These are phyloP conservation scores for Gloeopeniophorella convolvens DNA, from an alignment of 768 basidiomycete species.

Conservation along the genomic window DNA sequence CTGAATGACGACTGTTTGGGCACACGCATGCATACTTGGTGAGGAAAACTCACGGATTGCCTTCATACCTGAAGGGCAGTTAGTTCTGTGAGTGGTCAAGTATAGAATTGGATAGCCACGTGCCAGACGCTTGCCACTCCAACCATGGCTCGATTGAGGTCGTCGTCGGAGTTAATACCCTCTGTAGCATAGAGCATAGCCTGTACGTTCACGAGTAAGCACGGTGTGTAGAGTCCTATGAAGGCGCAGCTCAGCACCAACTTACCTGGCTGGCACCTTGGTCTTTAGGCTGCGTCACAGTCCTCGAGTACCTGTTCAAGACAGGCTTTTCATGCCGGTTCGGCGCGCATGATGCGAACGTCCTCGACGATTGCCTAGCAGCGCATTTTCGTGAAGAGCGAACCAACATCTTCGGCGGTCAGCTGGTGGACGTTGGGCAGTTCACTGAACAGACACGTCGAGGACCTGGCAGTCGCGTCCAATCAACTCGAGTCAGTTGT, in stretches of 20 bases:
- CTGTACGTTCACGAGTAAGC: conserved; percentile 33
- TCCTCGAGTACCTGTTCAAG: conserved; percentile 64
- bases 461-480: neutral
- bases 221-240: conserved; percentile 1
- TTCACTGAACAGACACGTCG: neutral
- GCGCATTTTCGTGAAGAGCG: conserved; percentile 8
- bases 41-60: conserved; percentile 75
- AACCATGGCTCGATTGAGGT: conserved; percentile 96
- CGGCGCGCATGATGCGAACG: conserved; percentile 21
- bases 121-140: conserved; percentile 96
- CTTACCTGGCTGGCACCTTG: conserved; percentile 90
- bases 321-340: conserved; percentile 25
- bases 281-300: conserved; percentile 85
- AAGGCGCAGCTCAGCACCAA: neutral
- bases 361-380: conserved; percentile 8
- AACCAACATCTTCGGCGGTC: conserved; percentile 10
- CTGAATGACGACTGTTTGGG: conserved; percentile 34
- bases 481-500: neutral
- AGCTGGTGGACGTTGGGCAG: conserved; percentile 4
- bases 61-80: conserved; percentile 75
- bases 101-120: conserved; percentile 30
- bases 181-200: conserved; percentile 99
- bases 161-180: conserved; percentile 68
- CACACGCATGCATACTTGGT: neutral
- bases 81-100: conserved; percentile 18